Base-by-base conservation (phyloP, 2,329 filamentous ascomycete species). In the Cordyceps fumosorosea region DNA sequence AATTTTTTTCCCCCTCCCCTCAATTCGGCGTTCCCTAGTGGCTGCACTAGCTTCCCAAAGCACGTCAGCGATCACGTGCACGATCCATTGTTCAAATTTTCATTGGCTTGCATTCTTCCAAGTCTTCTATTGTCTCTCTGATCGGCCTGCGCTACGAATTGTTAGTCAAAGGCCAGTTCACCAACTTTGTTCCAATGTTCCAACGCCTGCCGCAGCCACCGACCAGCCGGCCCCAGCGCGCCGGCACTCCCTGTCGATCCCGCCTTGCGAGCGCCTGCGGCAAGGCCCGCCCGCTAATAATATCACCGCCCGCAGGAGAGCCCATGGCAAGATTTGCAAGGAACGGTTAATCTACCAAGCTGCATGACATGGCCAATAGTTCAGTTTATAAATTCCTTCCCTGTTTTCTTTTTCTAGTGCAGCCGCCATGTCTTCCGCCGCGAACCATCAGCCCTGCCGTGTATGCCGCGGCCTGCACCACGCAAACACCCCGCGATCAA, bases 21-120 rank as follows among this genome's bases (percentile, higher is more conserved):
- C 18, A 24, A 29, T 45, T 20, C 42, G 12, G 5, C 14, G 34
- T 24, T n/a, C 24, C 34, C 8, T 18, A 47, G 54, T 45, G 20
- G 34, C 54, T 14, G 44, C 45, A 42, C 56, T 51, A 51, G 56
- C 56, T 32, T 40, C 45, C 8, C 8, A 37, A 18, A 60, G 26
- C 50, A 54, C 58, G 57, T 60, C 57, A 60, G 24, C 50, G 7
- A 42, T 60, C 58, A 60, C 58, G 58, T 60, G 58, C 50, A 29
- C 16, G 42, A 20, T 48, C 51, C 50, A 48, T 48, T 37, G 5
- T 44, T 14, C 20, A 29, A 16, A 12, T 11, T 34, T 12, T 34
- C n/a, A 47, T 44, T 42, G 22, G n/a, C 24, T 59, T 29, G 29
- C 29, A 20, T 37, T 7, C 18, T n/a, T 20, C 29, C 51, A 37